Evolutionary conservation across 1,139 yeast genomes (phyloP).

Genomic region (Magnusiomyces sp.): DNA sequence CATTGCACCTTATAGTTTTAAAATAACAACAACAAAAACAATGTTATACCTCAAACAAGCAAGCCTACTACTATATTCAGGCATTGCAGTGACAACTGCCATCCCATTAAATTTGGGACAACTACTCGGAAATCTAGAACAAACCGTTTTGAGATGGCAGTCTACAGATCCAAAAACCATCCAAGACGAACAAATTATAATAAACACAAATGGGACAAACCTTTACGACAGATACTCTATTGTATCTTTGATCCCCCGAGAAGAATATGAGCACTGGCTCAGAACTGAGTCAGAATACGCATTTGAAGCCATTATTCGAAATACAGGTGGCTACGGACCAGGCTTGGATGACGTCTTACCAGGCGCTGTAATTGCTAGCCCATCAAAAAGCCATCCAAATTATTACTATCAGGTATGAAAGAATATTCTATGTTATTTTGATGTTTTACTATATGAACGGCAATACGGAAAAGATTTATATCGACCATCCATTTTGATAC

Average conservation of each 20-base stretch:
- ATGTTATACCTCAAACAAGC: no score
- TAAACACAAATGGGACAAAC: not conserved
- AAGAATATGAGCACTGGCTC: constrained; percentile 53
- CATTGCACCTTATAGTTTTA: no score
- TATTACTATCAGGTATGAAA: constrained; percentile 54
- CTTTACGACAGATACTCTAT: constrained; percentile 10
- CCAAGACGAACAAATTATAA: not conserved
- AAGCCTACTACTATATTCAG: no score
- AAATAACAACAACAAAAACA: no score
- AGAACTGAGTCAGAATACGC: constrained; percentile 42
- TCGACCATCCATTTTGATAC: no score
- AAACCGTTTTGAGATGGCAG: not conserved
- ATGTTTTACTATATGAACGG: no score
- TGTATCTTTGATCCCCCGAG: constrained; percentile 21
- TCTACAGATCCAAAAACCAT: not conserved
- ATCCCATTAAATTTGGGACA: not conserved
- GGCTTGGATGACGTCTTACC: constrained; percentile 38
- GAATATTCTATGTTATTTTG: no score
- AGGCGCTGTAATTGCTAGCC: constrained; percentile 82
- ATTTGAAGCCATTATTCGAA: constrained; percentile 47
- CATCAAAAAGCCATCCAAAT: constrained; percentile 59
- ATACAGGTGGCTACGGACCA: constrained; percentile 49
- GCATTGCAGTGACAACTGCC: no score
- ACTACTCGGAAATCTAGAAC: not conserved
- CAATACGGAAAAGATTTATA: no score